These are phyloP conservation scores for Ogataea degrootiae DNA, from an alignment of 805 yeast genomes.

Conservation along the genomic window DNA sequence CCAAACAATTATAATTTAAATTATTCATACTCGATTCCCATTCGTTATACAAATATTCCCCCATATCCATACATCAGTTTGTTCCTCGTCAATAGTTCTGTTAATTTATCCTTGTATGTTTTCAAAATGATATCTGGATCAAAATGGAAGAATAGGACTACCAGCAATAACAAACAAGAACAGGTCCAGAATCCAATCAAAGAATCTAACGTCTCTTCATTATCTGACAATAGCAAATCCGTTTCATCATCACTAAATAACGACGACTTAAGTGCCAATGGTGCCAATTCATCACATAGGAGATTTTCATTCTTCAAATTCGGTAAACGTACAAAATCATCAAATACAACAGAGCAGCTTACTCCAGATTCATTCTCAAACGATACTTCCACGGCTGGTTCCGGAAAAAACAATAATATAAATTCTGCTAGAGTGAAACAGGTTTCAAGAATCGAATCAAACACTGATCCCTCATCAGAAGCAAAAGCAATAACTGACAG, in stretches of 20 bases:
- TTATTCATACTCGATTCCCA: too few species aligned
- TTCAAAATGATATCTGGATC: too few species aligned
- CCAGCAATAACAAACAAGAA: too few species aligned
- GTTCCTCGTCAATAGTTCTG: too few species aligned
- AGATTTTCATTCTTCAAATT: conserved; percentile 1
- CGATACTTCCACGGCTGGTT: too few species aligned
- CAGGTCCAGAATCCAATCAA: too few species aligned
- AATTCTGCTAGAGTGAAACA: neutral
- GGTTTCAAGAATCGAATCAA: neutral
- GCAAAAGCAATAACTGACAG: neutral
- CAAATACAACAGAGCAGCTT: neutral
- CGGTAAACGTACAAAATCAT: neutral
- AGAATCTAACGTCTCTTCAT: too few species aligned
- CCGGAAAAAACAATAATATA: neutral
- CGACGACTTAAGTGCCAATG: neutral
- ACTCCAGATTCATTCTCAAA: neutral
- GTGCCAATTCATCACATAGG: neutral
- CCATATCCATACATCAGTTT: too few species aligned
- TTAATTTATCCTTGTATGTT: too few species aligned
- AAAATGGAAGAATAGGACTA: too few species aligned
- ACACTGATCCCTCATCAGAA: neutral
- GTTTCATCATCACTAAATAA: neutral
- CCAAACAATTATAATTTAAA: too few species aligned
- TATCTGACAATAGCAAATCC: neutral
- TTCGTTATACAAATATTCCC: too few species aligned